Evolutionary conservation across 1,284 basidiomycete genomes (phyloP), one percentile per base, ranked within the genome.

Genomic region (Psilocybe mexicana): DNA sequence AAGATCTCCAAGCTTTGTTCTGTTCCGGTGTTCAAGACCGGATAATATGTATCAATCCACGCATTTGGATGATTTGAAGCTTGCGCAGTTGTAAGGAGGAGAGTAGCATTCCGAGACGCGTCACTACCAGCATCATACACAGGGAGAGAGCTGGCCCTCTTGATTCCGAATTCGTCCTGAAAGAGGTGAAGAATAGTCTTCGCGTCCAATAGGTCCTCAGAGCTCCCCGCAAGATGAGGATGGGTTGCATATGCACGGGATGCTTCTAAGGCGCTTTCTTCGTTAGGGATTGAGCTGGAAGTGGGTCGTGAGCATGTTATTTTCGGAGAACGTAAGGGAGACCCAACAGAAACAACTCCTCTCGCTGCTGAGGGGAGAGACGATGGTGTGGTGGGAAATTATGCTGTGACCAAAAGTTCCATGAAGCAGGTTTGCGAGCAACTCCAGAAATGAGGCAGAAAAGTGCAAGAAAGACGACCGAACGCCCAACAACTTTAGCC

Each of bases 21-120:
- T 5, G 88, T 75, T 2, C 90, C 85, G 4, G 84, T 89, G 72
- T 94, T 92, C 75, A 95, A 75, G 40, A 93, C 76, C 0, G 94
- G 93, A 70, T 88, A 94, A 73, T 95, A 95, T 46, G 80, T 77
- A 65, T 92, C 88, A 59, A 93, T 85, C 91, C 91, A 93, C 18
- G 90, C 89, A 6, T 75, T 76, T 0, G 90, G 86, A 33, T 70
- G 70, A 26, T 58, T 71, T 43, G 76, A 70, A 35, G 69, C 73
- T 54, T 66, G 64, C 51, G 66, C 72, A 44, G 72, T 76, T 2
- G 80, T 78, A 46, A 85, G 77, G 18, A 71, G 71, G 6, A 88
- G 77, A 4, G 87, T 92, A 4, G 87, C 82, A 46, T 80, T 75
- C 52, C 83, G 86, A 25, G 90, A 92, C 53, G 79, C 77, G 4